These are phyloP conservation scores for Keithomyces neogunnii DNA, from an alignment of 2,329 filamentous ascomycete species.

Conservation along the genomic window DNA sequence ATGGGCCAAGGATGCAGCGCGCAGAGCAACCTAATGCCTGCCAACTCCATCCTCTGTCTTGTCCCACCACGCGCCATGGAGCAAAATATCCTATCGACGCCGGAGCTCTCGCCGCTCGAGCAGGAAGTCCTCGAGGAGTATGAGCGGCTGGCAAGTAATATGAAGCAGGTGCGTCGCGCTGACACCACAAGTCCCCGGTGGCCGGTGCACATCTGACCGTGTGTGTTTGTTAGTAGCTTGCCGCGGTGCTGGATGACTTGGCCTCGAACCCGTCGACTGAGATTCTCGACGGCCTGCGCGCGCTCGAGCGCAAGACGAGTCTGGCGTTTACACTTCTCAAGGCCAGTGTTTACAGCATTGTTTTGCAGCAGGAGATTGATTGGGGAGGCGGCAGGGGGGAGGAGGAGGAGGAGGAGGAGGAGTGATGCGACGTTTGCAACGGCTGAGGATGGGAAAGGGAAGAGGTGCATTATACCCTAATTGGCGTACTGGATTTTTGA, in stretches of 20 bases:
- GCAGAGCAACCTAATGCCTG: too few species aligned
- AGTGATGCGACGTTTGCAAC: background rate
- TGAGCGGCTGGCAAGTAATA: slow-evolving; percentile 74
- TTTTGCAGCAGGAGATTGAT: slow-evolving; percentile 92
- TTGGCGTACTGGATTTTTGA: too few species aligned
- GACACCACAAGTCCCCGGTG: background rate
- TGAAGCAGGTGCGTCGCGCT: slow-evolving; percentile 63
- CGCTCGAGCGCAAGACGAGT: slow-evolving; percentile 88
- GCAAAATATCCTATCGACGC: slow-evolving; percentile 28
- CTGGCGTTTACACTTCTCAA: slow-evolving; percentile 93
- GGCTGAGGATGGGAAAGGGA: background rate
- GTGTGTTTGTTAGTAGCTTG: slow-evolving; percentile 36
- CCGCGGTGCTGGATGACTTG: slow-evolving; percentile 51
- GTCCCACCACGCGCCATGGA: slow-evolving; percentile 9
- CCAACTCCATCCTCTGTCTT: too few species aligned
- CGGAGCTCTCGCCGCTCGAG: slow-evolving; percentile 69
- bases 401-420: slow-evolving; percentile 36
- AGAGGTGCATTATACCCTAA: background rate
- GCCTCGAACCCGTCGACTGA: slow-evolving; percentile 66
- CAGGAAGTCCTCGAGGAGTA: slow-evolving; percentile 96
- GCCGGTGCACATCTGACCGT: background rate
- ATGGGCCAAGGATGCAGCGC: too few species aligned
- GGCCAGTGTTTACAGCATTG: slow-evolving; percentile 97
- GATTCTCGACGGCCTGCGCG: slow-evolving; percentile 76
- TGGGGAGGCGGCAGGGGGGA: slow-evolving; percentile 39